phyloP scores from a whole-genome alignment of 345 rosid genomes.

The Mangifera indica region DNA sequence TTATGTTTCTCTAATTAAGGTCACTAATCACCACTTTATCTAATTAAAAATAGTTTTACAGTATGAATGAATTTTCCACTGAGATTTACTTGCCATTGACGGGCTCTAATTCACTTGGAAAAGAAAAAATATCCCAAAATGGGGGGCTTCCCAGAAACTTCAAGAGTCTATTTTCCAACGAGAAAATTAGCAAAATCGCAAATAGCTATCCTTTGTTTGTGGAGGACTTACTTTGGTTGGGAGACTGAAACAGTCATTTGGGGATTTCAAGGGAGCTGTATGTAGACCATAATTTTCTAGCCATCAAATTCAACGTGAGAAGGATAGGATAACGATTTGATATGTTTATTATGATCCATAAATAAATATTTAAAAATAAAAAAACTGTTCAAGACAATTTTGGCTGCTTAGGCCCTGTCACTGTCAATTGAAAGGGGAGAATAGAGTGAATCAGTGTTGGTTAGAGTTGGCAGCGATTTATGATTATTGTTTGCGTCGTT shows the following conservation, averaged over 20 bases:
- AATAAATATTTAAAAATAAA: neutral
- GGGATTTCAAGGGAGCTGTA: conserved; percentile 39
- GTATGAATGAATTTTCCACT: too few relatives aligned
- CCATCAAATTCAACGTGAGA: conserved; percentile 8
- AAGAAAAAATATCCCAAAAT: conserved; percentile 9
- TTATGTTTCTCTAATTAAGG: too few relatives aligned
- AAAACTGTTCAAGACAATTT: neutral
- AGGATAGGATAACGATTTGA: neutral
- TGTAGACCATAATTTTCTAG: conserved; percentile 34
- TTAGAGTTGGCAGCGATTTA: conserved; percentile 22
- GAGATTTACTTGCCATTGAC: too few relatives aligned
- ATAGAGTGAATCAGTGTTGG: neutral
- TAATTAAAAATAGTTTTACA: too few relatives aligned
- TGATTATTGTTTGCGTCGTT: conserved; percentile 19
- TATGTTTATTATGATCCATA: neutral
- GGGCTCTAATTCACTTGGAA: too few relatives aligned
- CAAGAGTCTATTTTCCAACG: conserved; percentile 5
- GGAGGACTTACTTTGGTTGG: conserved; percentile 28
- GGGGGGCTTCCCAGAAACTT: conserved; percentile 29
- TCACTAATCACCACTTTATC: too few relatives aligned
- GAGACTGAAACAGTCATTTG: conserved; percentile 20
- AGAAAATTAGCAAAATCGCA: neutral
- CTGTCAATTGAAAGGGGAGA: neutral
- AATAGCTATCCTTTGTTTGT: conserved; percentile 18
- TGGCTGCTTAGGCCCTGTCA: neutral